Conservation (phyloP, 2,329 filamentous ascomycete genomes). For the Clarireedia homoeocarpa region DNA sequence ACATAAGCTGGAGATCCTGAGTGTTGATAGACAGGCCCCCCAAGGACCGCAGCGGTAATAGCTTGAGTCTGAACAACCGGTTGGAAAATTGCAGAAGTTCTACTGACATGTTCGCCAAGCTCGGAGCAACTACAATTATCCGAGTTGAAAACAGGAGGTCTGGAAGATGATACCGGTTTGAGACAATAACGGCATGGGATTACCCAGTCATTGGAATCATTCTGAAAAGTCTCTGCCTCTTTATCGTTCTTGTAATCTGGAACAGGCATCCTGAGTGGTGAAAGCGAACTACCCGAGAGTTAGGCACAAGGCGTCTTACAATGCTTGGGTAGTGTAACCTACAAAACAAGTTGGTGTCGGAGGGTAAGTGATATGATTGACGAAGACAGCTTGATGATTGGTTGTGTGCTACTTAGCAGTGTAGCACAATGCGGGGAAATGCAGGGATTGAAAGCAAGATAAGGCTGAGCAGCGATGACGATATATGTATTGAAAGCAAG, state of each 20-base stretch:
- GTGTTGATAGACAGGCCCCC: slow-evolving; percentile 9
- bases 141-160: slow-evolving; percentile 20
- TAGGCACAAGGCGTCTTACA: slow-evolving; percentile 3
- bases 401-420: background rate
- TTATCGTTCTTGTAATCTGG: slow-evolving; percentile 11
- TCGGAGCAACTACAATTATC: slow-evolving; percentile 24
- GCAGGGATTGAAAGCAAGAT: background rate
- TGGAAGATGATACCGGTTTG: slow-evolving; percentile 18
- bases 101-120: slow-evolving; percentile 7
- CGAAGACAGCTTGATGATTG: slow-evolving; percentile 15
- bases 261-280: slow-evolving; percentile 6
- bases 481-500: background rate
- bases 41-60: slow-evolving; percentile 10
- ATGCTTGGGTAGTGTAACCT: slow-evolving; percentile 3
- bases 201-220: slow-evolving; percentile 16
- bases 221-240: slow-evolving; percentile 5
- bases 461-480: background rate
- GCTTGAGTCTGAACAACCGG: background rate
- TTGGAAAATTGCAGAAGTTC: background rate
- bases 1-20: background rate
- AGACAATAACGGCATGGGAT: slow-evolving; percentile 17
- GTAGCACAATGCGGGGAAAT: background rate
- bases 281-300: slow-evolving; percentile 4
- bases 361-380: slow-evolving; percentile 16
- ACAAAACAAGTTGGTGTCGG: slow-evolving; percentile 10